A percentile compares a stretch with the other conserved stretches of the same genome.
Evolutionary conservation across 2,329 filamentous ascomycete genomes (phyloP).

Genomic region (Sclerotinia borealis): DNA sequence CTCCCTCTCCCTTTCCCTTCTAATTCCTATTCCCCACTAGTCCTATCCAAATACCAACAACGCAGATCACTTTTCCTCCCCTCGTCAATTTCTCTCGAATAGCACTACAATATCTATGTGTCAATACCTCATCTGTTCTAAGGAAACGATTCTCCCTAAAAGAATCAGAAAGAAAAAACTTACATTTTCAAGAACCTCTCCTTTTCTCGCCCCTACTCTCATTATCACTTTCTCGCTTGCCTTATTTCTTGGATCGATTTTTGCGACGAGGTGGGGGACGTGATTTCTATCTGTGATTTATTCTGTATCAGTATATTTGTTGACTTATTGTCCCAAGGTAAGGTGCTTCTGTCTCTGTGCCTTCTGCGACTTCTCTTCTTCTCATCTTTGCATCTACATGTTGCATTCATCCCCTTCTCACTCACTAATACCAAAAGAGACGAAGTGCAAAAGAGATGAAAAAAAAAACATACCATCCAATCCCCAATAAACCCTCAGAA

Average conservation of each 20-base stretch:
- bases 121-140: background rate
- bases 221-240: slow-evolving; percentile 18
- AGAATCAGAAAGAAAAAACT: background rate
- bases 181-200: slow-evolving; percentile 12
- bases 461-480: slow-evolving; percentile 14
- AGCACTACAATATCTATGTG: background rate
- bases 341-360: background rate
- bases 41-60: slow-evolving; percentile 24
- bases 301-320: background rate
- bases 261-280: slow-evolving; percentile 20
- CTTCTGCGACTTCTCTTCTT: background rate
- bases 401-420: background rate
- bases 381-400: background rate
- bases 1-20: background rate
- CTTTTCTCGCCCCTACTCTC: slow-evolving; percentile 18
- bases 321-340: background rate
- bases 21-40: slow-evolving; percentile 6
- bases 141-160: background rate
- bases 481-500: slow-evolving; percentile 21
- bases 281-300: slow-evolving; percentile 18
- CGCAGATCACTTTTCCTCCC: slow-evolving; percentile 14
- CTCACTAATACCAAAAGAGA: background rate
- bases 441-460: background rate
- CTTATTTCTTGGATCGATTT: slow-evolving; percentile 18
- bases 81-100: background rate